These are phyloP conservation scores for Mortierella sp. DNA, from an alignment of 371 early-diverging fungal genomes.

Conservation along the genomic window DNA sequence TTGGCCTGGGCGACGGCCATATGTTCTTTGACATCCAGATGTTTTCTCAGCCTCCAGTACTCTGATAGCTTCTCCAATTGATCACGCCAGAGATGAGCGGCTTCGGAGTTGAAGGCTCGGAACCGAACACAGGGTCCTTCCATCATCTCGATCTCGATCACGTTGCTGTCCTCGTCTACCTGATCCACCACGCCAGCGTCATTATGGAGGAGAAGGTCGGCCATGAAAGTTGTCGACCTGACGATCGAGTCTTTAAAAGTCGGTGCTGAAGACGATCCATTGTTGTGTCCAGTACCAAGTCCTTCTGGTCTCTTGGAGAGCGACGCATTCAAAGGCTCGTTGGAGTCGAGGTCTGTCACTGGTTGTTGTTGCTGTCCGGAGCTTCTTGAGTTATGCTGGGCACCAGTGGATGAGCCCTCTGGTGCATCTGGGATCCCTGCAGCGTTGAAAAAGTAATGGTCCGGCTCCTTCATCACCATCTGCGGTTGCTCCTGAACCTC, in stretches of 20 bases:
- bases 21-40: constrained; percentile 61
- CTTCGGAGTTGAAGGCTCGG: constrained; percentile 62
- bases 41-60: constrained; percentile 68
- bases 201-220: constrained; percentile 30
- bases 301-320: not conserved
- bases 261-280: not conserved
- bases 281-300: not conserved
- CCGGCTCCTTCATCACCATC: constrained; percentile 26
- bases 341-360: not conserved
- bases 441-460: constrained; percentile 47
- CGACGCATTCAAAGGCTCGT: constrained; percentile 5
- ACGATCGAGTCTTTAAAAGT: constrained; percentile 23
- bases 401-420: not conserved
- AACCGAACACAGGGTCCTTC: constrained; percentile 30
- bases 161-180: constrained; percentile 32
- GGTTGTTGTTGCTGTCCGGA: constrained; percentile 17
- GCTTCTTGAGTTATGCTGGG: not conserved
- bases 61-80: constrained; percentile 61
- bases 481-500: constrained; percentile 13
- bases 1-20: constrained; percentile 46
- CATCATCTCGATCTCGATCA: constrained; percentile 55
- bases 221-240: constrained; percentile 35
- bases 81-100: constrained; percentile 67
- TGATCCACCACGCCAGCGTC: constrained; percentile 24
- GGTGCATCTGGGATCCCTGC: constrained; percentile 1